These are phyloP conservation scores for Isoetes taiwanensis DNA, from an alignment of 75 land plant genomes.

Conservation along the genomic window DNA sequence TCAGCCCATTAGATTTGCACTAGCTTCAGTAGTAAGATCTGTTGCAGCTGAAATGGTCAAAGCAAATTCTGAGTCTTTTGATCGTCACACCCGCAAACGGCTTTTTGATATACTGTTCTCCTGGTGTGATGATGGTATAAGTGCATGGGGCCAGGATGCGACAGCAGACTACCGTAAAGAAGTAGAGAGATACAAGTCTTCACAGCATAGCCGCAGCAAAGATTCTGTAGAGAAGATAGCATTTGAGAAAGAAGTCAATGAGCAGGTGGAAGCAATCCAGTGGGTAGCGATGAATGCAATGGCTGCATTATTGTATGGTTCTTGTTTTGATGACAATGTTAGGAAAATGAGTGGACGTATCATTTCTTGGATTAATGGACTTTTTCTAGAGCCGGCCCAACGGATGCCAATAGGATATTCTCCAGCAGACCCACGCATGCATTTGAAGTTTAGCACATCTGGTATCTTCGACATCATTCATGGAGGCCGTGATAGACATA, in stretches of 20 bases:
- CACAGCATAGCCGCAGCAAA: slow-evolving; percentile 59
- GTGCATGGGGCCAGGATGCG: slow-evolving; percentile 60
- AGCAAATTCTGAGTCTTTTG: slow-evolving; percentile 74
- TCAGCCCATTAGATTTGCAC: slow-evolving; percentile 75
- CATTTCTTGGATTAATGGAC: slow-evolving; percentile 81
- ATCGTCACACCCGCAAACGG: slow-evolving; percentile 51
- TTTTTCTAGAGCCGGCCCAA: slow-evolving; percentile 59
- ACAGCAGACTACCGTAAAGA: slow-evolving; percentile 80
- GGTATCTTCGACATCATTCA: slow-evolving; percentile 35
- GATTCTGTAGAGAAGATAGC: slow-evolving; percentile 86
- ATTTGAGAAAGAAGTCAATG: slow-evolving; percentile 84
- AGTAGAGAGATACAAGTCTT: slow-evolving; percentile 73
- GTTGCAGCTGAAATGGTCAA: slow-evolving; percentile 89
- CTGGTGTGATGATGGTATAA: slow-evolving; percentile 81
- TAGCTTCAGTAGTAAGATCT: slow-evolving; percentile 77
- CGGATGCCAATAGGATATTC: slow-evolving; percentile 79
- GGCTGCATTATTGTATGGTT: slow-evolving; percentile 92
- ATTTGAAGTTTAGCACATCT: slow-evolving; percentile 52
- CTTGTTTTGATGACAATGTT: slow-evolving; percentile 95
- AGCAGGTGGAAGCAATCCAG: slow-evolving; percentile 88
- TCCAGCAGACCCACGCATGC: slow-evolving; percentile 90
- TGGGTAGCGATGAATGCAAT: slow-evolving; percentile 98
- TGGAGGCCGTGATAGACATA: slow-evolving; percentile 62
- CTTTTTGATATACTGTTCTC: slow-evolving; percentile 85
- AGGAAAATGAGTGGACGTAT: slow-evolving; percentile 92